Evolutionary conservation across 345 rosid species (phyloP).

Genomic region (Euphorbia lathyris): DNA sequence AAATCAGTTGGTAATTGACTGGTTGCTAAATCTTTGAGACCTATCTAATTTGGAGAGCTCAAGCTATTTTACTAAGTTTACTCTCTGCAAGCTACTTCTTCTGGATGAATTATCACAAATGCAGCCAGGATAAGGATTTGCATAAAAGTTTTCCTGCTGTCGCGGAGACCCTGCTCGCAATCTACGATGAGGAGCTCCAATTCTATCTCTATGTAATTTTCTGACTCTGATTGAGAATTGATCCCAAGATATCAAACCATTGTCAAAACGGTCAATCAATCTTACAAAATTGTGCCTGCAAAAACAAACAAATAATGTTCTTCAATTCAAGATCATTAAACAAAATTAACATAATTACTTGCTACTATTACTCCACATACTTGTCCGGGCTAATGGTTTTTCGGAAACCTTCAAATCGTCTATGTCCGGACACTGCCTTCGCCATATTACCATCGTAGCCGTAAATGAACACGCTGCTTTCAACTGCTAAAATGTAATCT

Average conservation of each 20-base stretch:
- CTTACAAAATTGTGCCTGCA: slow-evolving; percentile 53
- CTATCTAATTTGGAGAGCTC: no score
- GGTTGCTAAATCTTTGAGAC: no score
- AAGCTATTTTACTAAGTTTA: neutral
- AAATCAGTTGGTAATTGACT: no score
- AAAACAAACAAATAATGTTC: neutral
- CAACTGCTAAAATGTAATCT: slow-evolving; percentile 62
- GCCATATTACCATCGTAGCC: slow-evolving; percentile 88
- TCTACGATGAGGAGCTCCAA: slow-evolving; percentile 52
- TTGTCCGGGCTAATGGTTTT: slow-evolving; percentile 69
- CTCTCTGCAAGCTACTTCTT: neutral
- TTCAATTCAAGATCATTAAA: neutral
- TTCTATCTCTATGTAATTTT: slow-evolving; percentile 44
- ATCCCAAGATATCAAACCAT: slow-evolving; percentile 45
- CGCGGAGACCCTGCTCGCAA: slow-evolving; percentile 33
- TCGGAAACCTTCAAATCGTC: slow-evolving; percentile 62
- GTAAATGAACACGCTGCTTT: slow-evolving; percentile 56
- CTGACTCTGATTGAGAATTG: slow-evolving; percentile 40
- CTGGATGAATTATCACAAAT: slow-evolving; percentile 41
- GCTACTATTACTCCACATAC: slow-evolving; percentile 20
- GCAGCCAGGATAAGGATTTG: slow-evolving; percentile 74
- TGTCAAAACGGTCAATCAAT: slow-evolving; percentile 53
- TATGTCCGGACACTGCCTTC: slow-evolving; percentile 66
- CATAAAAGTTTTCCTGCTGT: slow-evolving; percentile 61
- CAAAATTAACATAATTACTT: neutral